A percentile compares a stretch with the other conserved stretches of the same genome.
These are phyloP conservation scores for Hansenula sp. DNA, from an alignment of 1,139 yeast species.

Conservation along the genomic window DNA sequence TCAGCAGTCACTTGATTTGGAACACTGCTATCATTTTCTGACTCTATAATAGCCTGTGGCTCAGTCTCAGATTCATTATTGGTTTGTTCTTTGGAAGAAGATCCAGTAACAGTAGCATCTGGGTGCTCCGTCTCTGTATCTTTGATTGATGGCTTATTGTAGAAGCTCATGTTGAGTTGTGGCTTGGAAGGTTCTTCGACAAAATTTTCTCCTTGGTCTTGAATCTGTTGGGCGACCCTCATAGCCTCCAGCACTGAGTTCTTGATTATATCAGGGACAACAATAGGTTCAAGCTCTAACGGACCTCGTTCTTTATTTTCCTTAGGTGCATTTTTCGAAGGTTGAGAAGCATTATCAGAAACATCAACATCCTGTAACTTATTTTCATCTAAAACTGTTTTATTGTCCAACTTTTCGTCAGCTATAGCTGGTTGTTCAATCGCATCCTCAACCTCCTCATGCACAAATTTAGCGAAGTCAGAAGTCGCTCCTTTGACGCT, in stretches of 20 bases:
- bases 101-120: neutral
- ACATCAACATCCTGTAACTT: too few species aligned
- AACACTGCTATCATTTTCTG: too few species aligned
- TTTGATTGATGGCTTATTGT: neutral
- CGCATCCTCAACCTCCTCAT: slow-evolving; percentile 1
- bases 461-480: neutral
- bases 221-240: neutral
- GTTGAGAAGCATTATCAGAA: too few species aligned
- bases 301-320: neutral
- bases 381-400: too few species aligned
- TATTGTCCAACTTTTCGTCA: neutral
- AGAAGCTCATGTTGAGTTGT: neutral
- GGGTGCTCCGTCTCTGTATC: neutral
- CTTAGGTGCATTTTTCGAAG: too few species aligned
- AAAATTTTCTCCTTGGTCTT: neutral
- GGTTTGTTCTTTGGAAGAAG: neutral
- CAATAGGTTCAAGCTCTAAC: neutral
- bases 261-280: neutral
- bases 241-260: neutral
- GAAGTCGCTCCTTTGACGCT: neutral
- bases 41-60: too few species aligned
- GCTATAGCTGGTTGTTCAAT: neutral
- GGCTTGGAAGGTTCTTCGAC: neutral
- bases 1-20: neutral
- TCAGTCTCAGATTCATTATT: too few species aligned